phyloP scores from a whole-genome alignment of 2,329 filamentous ascomycete species.

The Domatiomyces globalis region DNA sequence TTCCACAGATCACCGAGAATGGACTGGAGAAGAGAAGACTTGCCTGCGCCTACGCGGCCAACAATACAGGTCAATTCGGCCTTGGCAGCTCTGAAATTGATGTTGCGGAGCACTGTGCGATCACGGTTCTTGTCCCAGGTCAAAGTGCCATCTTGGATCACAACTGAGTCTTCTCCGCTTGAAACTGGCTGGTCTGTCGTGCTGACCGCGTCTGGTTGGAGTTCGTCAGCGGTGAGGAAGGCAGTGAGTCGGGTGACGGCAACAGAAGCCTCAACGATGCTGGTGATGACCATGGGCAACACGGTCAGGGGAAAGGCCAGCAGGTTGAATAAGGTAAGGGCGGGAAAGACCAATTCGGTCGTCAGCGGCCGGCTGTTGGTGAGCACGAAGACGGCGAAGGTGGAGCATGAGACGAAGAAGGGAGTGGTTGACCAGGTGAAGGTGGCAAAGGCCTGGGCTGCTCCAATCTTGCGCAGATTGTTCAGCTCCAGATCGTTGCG shows the following conservation, averaged over 20 bases:
- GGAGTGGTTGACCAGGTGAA: slow-evolving; percentile 98
- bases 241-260: slow-evolving; percentile 73
- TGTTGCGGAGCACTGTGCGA: slow-evolving; percentile 56
- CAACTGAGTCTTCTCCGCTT: slow-evolving; percentile 69
- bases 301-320: slow-evolving; percentile 89
- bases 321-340: slow-evolving; percentile 83
- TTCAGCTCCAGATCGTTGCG: slow-evolving; percentile 92
- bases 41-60: slow-evolving; percentile 84
- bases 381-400: slow-evolving; percentile 85
- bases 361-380: slow-evolving; percentile 68
- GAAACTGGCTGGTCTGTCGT: slow-evolving; percentile 53
- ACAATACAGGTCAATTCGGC: slow-evolving; percentile 88
- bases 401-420: slow-evolving; percentile 93
- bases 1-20: slow-evolving; percentile 90
- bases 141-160: slow-evolving; percentile 72
- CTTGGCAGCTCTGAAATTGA: slow-evolving; percentile 79
- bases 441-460: slow-evolving; percentile 83
- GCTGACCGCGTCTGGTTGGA: slow-evolving; percentile 70
- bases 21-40: slow-evolving; percentile 80
- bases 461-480: slow-evolving; percentile 90
- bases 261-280: slow-evolving; percentile 90
- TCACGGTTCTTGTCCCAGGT: slow-evolving; percentile 82
- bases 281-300: slow-evolving; percentile 93
- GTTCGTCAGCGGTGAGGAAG: slow-evolving; percentile 76
- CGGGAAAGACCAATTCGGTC: slow-evolving; percentile 91